Conservation (phyloP, 1,139 yeast genomes). For the Wickerhamiella infanticola region DNA sequence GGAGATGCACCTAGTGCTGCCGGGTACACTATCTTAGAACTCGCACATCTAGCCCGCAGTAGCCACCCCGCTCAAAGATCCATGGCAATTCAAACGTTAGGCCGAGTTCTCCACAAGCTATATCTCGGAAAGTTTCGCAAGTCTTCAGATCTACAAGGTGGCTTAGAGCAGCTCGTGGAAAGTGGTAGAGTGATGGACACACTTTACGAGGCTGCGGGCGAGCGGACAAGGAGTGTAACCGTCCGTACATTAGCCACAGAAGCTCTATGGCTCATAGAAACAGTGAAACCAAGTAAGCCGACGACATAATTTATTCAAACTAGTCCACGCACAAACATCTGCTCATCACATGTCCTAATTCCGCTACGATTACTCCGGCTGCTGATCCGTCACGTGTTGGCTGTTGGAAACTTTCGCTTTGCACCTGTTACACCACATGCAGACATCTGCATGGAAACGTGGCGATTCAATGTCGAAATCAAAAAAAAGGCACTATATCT, state of each 20-base stretch:
- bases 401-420: too few species aligned
- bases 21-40: constrained; percentile 77
- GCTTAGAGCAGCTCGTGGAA: constrained; percentile 63
- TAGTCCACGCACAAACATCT: too few species aligned
- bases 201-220: constrained; percentile 61
- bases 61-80: constrained; percentile 74
- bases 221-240: constrained; percentile 51
- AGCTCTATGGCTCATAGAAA: constrained; percentile 63
- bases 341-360: too few species aligned
- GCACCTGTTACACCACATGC: too few species aligned
- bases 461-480: too few species aligned
- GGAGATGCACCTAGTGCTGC: constrained; percentile 78
- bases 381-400: too few species aligned
- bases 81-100: constrained; percentile 72
- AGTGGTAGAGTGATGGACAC: constrained; percentile 55
- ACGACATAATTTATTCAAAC: not conserved
- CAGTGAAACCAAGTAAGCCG: not conserved
- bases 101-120: constrained; percentile 69
- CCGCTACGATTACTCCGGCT: too few species aligned
- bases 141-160: constrained; percentile 38
- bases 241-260: constrained; percentile 80
- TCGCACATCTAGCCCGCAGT: constrained; percentile 67
- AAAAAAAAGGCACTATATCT: too few species aligned
- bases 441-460: too few species aligned
- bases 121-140: constrained; percentile 35